Conservation (phyloP, 2,329 filamentous ascomycete genomes). For the Aureobasidium subglaciale region DNA sequence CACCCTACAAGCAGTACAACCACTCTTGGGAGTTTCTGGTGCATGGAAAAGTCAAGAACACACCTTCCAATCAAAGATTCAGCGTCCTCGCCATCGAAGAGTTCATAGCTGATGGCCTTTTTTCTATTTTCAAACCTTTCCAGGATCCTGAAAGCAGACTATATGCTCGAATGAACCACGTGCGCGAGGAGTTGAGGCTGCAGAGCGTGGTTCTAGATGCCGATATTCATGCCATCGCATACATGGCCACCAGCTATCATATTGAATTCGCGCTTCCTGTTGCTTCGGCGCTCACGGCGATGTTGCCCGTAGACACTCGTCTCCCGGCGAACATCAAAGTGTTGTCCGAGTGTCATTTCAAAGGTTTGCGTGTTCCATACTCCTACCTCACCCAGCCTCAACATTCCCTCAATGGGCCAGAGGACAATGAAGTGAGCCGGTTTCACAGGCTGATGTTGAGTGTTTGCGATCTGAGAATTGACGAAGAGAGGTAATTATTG, state of each 20-base stretch:
- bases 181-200: background rate
- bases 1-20: background rate
- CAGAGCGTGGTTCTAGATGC: background rate
- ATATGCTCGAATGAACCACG: background rate
- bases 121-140: background rate
- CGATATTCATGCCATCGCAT: background rate
- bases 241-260: background rate
- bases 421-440: too few species aligned
- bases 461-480: too few species aligned
- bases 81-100: background rate
- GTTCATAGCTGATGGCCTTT: background rate
- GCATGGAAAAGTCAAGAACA: background rate
- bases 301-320: background rate
- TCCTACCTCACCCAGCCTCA: background rate
- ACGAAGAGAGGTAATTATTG: too few species aligned
- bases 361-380: background rate
- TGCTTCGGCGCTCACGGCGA: background rate
- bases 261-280: background rate
- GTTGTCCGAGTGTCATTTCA: background rate
- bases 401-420: too few species aligned
- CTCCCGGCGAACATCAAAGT: background rate
- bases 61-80: background rate
- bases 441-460: too few species aligned
- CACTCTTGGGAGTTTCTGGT: background rate
- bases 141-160: background rate